These are phyloP conservation scores for Syzygium grande DNA, from an alignment of 345 rosid genomes.

Conservation along the genomic window DNA sequence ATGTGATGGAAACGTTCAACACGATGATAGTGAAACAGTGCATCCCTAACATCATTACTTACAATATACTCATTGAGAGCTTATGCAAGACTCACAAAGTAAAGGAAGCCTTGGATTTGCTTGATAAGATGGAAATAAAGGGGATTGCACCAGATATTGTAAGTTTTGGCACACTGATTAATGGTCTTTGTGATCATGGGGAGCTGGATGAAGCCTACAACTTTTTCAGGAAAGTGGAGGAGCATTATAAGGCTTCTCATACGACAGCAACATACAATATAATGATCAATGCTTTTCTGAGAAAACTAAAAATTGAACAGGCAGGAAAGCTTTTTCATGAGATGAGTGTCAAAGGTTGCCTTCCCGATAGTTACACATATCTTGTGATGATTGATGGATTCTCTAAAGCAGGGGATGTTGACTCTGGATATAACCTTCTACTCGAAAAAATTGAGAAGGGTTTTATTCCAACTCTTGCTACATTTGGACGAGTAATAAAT, in stretches of 20 bases:
- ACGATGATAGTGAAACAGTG: slow-evolving; percentile 62
- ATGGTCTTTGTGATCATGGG: slow-evolving; percentile 57
- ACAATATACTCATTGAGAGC: slow-evolving; percentile 82
- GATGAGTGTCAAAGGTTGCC: slow-evolving; percentile 52
- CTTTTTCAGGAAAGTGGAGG: slow-evolving; percentile 50
- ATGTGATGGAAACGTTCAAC: slow-evolving; percentile 67
- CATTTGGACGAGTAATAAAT: slow-evolving; percentile 77
- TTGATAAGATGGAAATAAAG: slow-evolving; percentile 43
- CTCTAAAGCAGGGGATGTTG: slow-evolving; percentile 62
- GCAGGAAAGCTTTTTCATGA: slow-evolving; percentile 57
- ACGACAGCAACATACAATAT: slow-evolving; percentile 66
- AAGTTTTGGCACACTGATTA: slow-evolving; percentile 56
- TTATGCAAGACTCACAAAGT: slow-evolving; percentile 56
- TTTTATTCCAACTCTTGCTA: slow-evolving; percentile 55
- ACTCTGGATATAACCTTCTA: slow-evolving; percentile 49
- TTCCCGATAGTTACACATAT: slow-evolving; percentile 68
- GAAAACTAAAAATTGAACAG: slow-evolving; percentile 51
- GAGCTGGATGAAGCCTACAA: slow-evolving; percentile 60
- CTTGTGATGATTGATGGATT: slow-evolving; percentile 74
- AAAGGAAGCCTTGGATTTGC: slow-evolving; percentile 56
- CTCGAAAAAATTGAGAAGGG: slow-evolving; percentile 51
- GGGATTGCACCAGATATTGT: slow-evolving; percentile 58
- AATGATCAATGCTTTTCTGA: slow-evolving; percentile 60
- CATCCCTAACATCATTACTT: slow-evolving; percentile 67
- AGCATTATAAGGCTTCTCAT: slow-evolving; percentile 36